Evolutionary conservation across 2,329 filamentous ascomycete genomes (phyloP).

Genomic region (Colletotrichum lini): DNA sequence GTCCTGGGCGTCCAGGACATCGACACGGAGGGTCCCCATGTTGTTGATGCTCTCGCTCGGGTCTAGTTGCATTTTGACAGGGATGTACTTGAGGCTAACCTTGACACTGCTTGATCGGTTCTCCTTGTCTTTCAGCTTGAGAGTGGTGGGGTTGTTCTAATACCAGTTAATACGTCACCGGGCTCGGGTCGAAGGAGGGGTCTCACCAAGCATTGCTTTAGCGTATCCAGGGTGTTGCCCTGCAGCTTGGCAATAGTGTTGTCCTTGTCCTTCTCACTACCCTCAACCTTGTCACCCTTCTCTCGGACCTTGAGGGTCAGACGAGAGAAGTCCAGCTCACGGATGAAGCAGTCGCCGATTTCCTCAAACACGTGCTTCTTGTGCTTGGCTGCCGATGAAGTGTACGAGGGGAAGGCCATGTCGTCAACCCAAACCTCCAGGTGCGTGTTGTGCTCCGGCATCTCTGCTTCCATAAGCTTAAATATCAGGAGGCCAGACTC

Average conservation of each 20-base stretch:
- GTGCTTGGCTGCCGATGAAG: constrained; percentile 81
- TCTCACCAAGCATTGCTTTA: constrained; percentile 87
- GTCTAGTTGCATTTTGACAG: constrained; percentile 93
- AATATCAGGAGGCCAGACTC: constrained; percentile 96
- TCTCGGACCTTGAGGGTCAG: constrained; percentile 90
- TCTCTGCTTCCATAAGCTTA: constrained; percentile 90
- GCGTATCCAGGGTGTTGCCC: constrained; percentile 87
- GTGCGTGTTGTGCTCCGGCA: constrained; percentile 81
- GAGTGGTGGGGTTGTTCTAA: constrained; percentile 88
- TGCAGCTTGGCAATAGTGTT: constrained; percentile 85
- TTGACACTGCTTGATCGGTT: constrained; percentile 85
- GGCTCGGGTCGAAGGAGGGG: constrained; percentile 38
- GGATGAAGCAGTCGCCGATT: constrained; percentile 94
- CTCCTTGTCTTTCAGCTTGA: constrained; percentile 84
- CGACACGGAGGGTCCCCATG: constrained; percentile 95
- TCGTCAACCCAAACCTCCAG: constrained; percentile 95
- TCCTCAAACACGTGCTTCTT: constrained; percentile 85
- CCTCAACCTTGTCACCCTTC: constrained; percentile 77
- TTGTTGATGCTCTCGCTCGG: constrained; percentile 99
- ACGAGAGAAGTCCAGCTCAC: constrained; percentile 96
- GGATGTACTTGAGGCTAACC: constrained; percentile 94
- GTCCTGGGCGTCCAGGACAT: constrained; percentile 87
- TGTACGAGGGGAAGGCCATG: constrained; percentile 91
- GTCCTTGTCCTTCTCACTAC: constrained; percentile 78
- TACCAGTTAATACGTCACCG: not conserved